Percentiles rank a stretch among this genome's conserved stretches.
phyloP scores from a whole-genome alignment of 163 green algal species.

The Smithsoniella earleae region DNA sequence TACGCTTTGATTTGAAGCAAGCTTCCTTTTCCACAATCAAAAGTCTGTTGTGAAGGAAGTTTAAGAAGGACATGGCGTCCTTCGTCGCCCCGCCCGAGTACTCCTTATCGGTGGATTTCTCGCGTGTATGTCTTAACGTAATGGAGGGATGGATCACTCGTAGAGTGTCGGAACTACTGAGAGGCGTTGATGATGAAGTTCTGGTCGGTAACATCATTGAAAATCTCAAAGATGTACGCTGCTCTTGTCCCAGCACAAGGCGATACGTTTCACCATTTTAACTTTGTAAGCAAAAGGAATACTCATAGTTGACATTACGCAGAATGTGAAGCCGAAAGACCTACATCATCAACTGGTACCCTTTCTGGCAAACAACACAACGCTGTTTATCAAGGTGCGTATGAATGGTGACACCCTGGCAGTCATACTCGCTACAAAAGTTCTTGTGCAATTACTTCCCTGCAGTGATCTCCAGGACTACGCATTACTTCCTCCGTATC shows the following conservation, averaged over 20 bases:
- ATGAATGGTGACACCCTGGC: neutral
- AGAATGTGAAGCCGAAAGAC: slow-evolving; percentile 29
- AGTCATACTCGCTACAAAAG: neutral
- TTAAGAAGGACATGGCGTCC: slow-evolving; percentile 18
- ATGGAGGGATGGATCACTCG: slow-evolving; percentile 20
- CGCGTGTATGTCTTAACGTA: neutral
- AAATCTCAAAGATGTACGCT: neutral
- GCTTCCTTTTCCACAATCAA: neutral
- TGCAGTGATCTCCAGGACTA: neutral
- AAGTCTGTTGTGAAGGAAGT: neutral
- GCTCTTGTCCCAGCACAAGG: too few species aligned
- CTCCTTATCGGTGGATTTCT: neutral
- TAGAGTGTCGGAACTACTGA: slow-evolving; percentile 14
- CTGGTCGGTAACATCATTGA: slow-evolving; percentile 25
- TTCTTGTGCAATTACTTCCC: neutral
- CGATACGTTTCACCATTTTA: too few species aligned
- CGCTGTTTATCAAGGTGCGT: slow-evolving; percentile 21
- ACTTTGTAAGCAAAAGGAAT: too few species aligned
- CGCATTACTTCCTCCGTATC: neutral
- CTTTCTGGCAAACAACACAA: slow-evolving; percentile 29
- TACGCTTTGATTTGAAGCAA: neutral
- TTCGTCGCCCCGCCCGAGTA: slow-evolving; percentile 13
- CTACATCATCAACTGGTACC: slow-evolving; percentile 18
- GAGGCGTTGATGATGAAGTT: slow-evolving; percentile 21
- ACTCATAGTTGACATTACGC: too few species aligned